Evolutionary conservation across 202 grass and related monocot genomes (phyloP).

Genomic region (Zizania palustris): DNA sequence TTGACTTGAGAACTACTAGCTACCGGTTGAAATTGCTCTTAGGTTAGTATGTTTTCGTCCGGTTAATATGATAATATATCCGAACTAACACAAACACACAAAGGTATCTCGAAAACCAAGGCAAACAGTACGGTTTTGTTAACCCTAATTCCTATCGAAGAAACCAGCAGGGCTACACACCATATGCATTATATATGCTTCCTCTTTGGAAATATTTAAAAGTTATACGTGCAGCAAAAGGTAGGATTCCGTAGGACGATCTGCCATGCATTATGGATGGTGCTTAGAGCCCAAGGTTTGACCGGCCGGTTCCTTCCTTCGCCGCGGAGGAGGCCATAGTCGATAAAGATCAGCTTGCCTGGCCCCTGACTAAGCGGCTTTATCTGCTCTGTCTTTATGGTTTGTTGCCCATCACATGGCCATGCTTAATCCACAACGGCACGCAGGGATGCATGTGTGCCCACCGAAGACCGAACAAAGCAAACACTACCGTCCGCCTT

Average conservation of each 20-base stretch:
- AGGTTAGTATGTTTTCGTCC: no score
- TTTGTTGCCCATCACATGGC: slow-evolving; percentile 41
- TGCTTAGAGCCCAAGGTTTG: slow-evolving; percentile 48
- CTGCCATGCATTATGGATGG: background rate
- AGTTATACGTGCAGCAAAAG: background rate
- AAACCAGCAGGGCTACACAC: no score
- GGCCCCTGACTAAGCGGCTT: background rate
- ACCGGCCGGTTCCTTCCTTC: slow-evolving; percentile 29
- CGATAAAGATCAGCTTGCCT: background rate
- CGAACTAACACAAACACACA: no score
- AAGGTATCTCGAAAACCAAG: no score
- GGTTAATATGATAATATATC: no score
- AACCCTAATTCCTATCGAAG: no score
- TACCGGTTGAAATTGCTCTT: no score
- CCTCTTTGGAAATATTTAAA: no score
- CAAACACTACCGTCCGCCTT: background rate
- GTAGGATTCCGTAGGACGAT: background rate
- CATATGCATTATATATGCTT: no score
- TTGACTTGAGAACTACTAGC: no score
- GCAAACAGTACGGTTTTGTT: no score
- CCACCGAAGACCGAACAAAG: background rate
- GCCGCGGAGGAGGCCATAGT: no score
- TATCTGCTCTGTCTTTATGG: background rate
- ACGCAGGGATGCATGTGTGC: background rate
- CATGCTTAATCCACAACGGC: background rate